Evolutionary conservation across 345 rosid species (phyloP).

Genomic region (Rhizophora mangle): DNA sequence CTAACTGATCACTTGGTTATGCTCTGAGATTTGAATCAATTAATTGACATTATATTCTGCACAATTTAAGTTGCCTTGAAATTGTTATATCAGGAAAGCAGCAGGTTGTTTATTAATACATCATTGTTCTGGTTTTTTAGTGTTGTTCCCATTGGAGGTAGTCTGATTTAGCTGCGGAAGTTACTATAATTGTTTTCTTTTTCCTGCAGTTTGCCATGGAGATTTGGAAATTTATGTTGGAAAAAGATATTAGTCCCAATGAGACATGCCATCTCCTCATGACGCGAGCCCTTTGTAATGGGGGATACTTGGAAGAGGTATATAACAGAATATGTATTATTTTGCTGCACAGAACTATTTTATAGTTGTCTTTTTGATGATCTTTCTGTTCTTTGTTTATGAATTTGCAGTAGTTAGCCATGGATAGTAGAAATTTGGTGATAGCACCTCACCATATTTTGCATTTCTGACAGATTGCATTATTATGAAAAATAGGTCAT

Average conservation of each 20-base stretch:
- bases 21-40: too few relatives aligned
- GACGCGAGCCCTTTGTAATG: slow-evolving; percentile 68
- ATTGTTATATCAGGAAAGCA: too few relatives aligned
- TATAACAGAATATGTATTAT: neutral
- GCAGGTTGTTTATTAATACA: neutral
- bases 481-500: neutral
- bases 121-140: neutral
- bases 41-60: too few relatives aligned
- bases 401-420: neutral
- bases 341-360: slow-evolving; percentile 1
- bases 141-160: neutral
- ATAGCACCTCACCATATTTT: neutral
- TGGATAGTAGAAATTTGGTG: neutral
- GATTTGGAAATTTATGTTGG: slow-evolving; percentile 65
- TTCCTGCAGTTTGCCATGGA: slow-evolving; percentile 77
- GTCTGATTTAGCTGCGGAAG: slow-evolving; percentile 3
- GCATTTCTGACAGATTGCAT: slow-evolving; percentile 1
- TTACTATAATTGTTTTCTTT: slow-evolving; percentile 18
- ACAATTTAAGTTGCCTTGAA: too few relatives aligned
- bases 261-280: slow-evolving; percentile 47
- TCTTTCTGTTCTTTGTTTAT: neutral
- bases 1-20: too few relatives aligned
- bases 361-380: neutral
- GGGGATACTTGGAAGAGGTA: slow-evolving; percentile 82
- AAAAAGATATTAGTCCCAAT: slow-evolving; percentile 45